phyloP scores from a whole-genome alignment of 2,329 filamentous ascomycete genomes.

The Aspergillus nomiae region DNA sequence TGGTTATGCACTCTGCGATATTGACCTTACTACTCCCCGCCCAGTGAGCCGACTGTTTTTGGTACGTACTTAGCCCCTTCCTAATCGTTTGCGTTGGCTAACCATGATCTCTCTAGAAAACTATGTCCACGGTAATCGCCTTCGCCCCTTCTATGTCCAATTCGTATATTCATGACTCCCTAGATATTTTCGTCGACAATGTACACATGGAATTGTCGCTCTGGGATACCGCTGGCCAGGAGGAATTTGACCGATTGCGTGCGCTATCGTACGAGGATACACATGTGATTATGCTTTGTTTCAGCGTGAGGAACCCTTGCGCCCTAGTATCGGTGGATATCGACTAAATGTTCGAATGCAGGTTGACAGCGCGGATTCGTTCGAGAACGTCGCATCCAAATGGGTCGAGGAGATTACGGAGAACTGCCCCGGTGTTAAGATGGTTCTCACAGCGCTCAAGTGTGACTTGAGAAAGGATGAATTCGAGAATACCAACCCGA shows the following conservation, averaged over 20 bases:
- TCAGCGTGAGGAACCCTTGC: conserved; percentile 62
- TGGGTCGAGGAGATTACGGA: conserved; percentile 98
- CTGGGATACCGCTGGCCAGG: conserved; percentile 98
- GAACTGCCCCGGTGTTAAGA: conserved; percentile 92
- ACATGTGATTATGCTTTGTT: conserved; percentile 98
- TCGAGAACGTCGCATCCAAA: conserved; percentile 98
- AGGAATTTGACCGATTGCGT: conserved; percentile 96
- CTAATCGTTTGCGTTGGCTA: conserved; percentile 17
- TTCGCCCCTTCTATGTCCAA: neutral
- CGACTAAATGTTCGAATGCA: conserved; percentile 27
- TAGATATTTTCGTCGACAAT: conserved; percentile 97
- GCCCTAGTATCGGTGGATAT: neutral
- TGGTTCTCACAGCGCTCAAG: conserved; percentile 94
- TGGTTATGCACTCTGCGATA: conserved; percentile 10
- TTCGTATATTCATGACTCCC: conserved; percentile 21
- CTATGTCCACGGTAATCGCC: conserved; percentile 83
- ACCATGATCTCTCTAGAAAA: conserved; percentile 65
- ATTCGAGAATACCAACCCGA: conserved; percentile 66
- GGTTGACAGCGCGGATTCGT: conserved; percentile 90
- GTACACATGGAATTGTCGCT: conserved; percentile 96
- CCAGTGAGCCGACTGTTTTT: conserved; percentile 89
- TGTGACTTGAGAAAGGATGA: conserved; percentile 90
- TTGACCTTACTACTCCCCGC: conserved; percentile 23
- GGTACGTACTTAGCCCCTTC: conserved; percentile 44
- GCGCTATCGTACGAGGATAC: conserved; percentile 98